Evolutionary conservation across 139 green algal genomes (phyloP), one percentile per base, ranked within the genome.

Genomic region (Micractinium conductrix): DNA sequence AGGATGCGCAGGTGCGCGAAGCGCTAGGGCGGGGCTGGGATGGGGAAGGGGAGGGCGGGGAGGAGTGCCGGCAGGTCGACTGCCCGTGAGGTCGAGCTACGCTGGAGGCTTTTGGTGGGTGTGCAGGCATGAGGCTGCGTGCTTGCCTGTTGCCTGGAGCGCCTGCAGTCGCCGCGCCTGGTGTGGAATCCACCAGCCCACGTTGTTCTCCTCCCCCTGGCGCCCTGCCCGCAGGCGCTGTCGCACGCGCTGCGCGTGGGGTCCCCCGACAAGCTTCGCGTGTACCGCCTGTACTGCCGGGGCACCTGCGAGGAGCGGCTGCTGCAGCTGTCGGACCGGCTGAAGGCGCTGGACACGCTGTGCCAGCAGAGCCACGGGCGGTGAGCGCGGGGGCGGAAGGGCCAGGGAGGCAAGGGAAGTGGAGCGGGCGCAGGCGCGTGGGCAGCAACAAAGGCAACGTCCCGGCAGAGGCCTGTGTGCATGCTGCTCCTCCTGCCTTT

Each of bases 271-370:
- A 58, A 60, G 50, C 81, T 91, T 35, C 55, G 71, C 1, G 74
- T 93, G 68, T 88, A 88, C 78, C 83, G 92, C 33, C 78, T 95
- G 55, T 89, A 90, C 79, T 72, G 84, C 55, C 81, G 87, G 48
- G 55, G 78, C 82, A 92, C 85, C 1, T 79, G 91, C 33, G 93
- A 96, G 85, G 93, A 95, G 78, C 74, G 87, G 17, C 80, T 95
- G 70, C 88, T 92, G 40, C 50, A 81, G 75, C 86, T 96, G 71
- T 85, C 76, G 7, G 91, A 91, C 40, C 80, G 78, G 78, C 82
- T 84, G 71, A 50, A 67, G 37, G 78, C 81, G 48, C 78, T 94
- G 68, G 87, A 91, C 43, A 70, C 80, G 9, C 60, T 89, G 35
- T 82, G 94, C 67, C 83, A 85, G 76, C 86, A 85, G 37, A 86